Percentiles rank a stretch among this genome's conserved stretches.
Conservation (phyloP, 345 rosid genomes). For the Litchi chinensis region DNA sequence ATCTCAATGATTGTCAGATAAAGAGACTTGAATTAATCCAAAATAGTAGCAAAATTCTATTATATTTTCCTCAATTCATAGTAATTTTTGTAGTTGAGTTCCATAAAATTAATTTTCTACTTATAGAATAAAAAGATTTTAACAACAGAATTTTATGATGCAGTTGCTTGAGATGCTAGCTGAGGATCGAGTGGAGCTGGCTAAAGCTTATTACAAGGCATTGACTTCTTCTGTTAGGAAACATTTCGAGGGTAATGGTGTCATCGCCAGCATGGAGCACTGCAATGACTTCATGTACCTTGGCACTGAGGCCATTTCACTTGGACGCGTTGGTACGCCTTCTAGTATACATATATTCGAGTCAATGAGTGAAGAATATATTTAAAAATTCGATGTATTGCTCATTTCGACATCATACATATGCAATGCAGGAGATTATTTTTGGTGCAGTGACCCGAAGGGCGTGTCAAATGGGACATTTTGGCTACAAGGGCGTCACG, state of each 20-base stretch:
- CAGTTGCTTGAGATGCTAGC: constrained; percentile 60
- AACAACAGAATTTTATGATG: neutral
- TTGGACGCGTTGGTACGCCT: constrained; percentile 63
- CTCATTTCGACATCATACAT: neutral
- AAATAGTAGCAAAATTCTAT: too few species aligned
- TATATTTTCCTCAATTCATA: too few species aligned
- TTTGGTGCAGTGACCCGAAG: constrained; percentile 63
- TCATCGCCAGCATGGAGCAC: constrained; percentile 69
- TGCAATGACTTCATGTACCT: constrained; percentile 69
- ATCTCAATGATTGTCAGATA: too few species aligned
- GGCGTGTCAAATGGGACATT: constrained; percentile 62
- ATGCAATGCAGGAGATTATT: constrained; percentile 51
- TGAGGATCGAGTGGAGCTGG: constrained; percentile 60
- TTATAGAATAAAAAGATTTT: neutral
- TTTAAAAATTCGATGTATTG: neutral
- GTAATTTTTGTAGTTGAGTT: too few species aligned
- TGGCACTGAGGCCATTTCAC: constrained; percentile 56
- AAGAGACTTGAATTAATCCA: too few species aligned
- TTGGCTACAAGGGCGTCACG: constrained; percentile 72
- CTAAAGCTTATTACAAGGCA: constrained; percentile 58
- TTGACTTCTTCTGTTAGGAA: constrained; percentile 52
- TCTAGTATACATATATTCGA: neutral
- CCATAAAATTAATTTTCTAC: neutral
- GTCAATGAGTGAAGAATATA: too few species aligned
- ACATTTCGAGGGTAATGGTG: constrained; percentile 63